phyloP scores from a whole-genome alignment of 2,329 filamentous ascomycete species.

The Exophiala dermatitidis region DNA sequence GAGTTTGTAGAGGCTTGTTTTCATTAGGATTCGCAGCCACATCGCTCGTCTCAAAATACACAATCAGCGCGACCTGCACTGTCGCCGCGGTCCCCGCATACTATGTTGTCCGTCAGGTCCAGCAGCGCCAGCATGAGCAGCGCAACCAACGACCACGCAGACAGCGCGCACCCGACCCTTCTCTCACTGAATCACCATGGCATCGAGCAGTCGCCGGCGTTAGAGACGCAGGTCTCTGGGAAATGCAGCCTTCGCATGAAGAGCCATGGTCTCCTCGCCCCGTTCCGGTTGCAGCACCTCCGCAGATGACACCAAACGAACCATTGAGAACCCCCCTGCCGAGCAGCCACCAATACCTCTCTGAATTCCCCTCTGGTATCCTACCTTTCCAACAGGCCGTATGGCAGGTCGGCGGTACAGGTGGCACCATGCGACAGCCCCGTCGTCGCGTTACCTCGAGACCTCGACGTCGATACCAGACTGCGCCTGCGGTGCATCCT shows the following conservation, averaged over 20 bases:
- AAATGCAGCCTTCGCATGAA: neutral
- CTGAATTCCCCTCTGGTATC: neutral
- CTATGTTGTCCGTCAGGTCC: slow-evolving; percentile 14
- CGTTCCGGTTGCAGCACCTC: neutral
- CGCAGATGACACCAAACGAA: slow-evolving; percentile 1
- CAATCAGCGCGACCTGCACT: slow-evolving; percentile 1
- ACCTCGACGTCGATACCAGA: neutral
- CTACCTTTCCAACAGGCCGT: neutral
- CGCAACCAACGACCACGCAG: slow-evolving; percentile 5
- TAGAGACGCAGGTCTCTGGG: neutral
- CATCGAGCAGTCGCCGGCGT: slow-evolving; percentile 4
- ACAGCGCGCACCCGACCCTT: neutral
- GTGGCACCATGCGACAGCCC: neutral
- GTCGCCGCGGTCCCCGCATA: slow-evolving; percentile 12
- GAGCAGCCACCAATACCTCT: neutral
- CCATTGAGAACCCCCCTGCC: neutral
- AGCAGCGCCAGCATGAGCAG: slow-evolving; percentile 4
- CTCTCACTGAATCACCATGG: slow-evolving; percentile 12
- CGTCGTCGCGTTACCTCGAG: neutral
- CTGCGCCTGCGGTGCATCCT: slow-evolving; percentile 3
- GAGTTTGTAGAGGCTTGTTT: slow-evolving; percentile 15
- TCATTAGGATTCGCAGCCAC: slow-evolving; percentile 1
- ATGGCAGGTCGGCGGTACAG: neutral
- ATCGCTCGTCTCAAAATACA: slow-evolving; percentile 1
- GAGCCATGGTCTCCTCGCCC: neutral